Evolutionary conservation across 768 basidiomycete genomes (phyloP), one percentile per base, ranked within the genome.

Genomic region (Saitozyma sp.): DNA sequence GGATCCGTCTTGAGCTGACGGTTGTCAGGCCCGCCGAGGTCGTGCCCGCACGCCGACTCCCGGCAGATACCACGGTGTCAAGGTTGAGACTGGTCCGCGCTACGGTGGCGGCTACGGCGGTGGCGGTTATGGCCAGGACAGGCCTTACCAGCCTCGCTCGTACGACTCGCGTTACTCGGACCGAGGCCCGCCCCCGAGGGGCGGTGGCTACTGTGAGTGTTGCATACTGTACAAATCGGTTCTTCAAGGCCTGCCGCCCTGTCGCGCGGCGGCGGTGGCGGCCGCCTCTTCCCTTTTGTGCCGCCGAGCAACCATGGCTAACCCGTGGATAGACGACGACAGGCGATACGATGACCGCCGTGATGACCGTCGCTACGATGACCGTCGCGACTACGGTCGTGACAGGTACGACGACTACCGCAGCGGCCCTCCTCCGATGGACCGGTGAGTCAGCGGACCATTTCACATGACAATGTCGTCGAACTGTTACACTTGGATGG

Each of bases 141-240:
- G 92, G 40, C 91, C 87, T 1, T 96, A 97, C 75, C 91, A 93
- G 76, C 92, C 92, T 46, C 86, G 93, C 63, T 91, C 92, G 0
- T 92, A 93, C 78, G 91, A 94, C 80, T 87, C 87, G 67, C 89
- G 91, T 68, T 94, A 94, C 81, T 82, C 85, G 55, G 87, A 88
- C 46, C 61, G 82, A 84, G 69, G 86, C 73, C 66, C 71, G 65
- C 29, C 72, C 69, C 84, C 65, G 75, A 45, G 72, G 78, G 86
- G n/a, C 81, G 82, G 43, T 50, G 20, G 39, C 45, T 14, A 37
- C 4, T 50, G 29, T 29, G 29, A 29, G 29, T 29, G 5, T 7
- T 29, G 29, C 5, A 2, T 29, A 29, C 29, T 29, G 2, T 29
- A 29, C 29, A 29, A 29, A 29, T 29, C 29, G 29, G 29, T 29